Evolutionary conservation across 2,329 filamentous ascomycete species (phyloP).

Genomic region (Epichloe elymi): DNA sequence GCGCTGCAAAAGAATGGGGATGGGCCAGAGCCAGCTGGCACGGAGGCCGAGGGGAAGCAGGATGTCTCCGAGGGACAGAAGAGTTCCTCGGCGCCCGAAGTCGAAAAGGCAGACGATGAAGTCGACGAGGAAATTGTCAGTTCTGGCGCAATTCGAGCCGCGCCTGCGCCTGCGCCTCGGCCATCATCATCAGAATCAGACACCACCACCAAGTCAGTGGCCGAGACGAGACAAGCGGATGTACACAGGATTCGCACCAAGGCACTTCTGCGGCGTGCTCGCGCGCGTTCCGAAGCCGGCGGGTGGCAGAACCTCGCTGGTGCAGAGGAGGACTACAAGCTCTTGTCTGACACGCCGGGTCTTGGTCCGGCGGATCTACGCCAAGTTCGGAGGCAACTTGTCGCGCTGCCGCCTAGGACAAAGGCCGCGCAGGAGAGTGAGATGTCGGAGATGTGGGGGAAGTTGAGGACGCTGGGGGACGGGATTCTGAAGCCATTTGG

Average conservation of each 20-base stretch:
- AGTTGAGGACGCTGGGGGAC: slow-evolving; percentile 85
- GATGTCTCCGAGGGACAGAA: not conserved
- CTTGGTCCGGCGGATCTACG: slow-evolving; percentile 53
- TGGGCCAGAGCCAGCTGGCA: slow-evolving; percentile 27
- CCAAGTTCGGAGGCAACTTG: slow-evolving; percentile 53
- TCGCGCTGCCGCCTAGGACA: slow-evolving; percentile 50
- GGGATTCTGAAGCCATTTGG: slow-evolving; percentile 88
- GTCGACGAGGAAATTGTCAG: slow-evolving; percentile 48
- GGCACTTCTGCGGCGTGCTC: slow-evolving; percentile 65
- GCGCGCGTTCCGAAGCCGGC: slow-evolving; percentile 55
- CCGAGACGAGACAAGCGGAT: slow-evolving; percentile 34
- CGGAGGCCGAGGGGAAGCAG: not conserved
- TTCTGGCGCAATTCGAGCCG: slow-evolving; percentile 39
- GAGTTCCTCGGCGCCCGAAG: not conserved
- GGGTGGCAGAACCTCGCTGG: slow-evolving; percentile 72
- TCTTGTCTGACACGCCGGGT: slow-evolving; percentile 39
- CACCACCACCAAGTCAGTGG: slow-evolving; percentile 6
- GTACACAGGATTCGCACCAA: slow-evolving; percentile 70
- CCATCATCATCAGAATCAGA: not conserved
- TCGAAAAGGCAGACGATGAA: slow-evolving; percentile 29
- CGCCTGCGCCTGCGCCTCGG: slow-evolving; percentile 17
- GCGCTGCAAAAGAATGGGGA: slow-evolving; percentile 30
- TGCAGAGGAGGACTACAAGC: slow-evolving; percentile 68
- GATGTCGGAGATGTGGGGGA: slow-evolving; percentile 94
- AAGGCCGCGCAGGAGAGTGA: slow-evolving; percentile 75